These are phyloP conservation scores for Sporormia fimetaria DNA, from an alignment of 495 filamentous ascomycete genomes.

Conservation along the genomic window DNA sequence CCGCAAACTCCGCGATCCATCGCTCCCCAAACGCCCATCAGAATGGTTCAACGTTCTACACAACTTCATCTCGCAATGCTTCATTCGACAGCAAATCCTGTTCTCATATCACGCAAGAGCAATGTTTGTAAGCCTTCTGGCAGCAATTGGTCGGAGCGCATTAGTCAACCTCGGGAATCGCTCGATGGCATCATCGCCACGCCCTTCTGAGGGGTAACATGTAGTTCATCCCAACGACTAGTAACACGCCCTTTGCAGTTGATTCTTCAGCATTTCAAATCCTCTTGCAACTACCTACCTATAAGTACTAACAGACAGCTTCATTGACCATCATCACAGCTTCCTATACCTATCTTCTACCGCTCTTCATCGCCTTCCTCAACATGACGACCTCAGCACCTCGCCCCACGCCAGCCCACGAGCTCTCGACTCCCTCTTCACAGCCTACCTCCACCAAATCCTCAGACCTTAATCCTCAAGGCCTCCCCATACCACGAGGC, in stretches of 20 bases:
- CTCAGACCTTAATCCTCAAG: constrained; percentile 17
- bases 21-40: no score
- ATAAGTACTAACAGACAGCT: neutral
- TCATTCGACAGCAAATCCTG: no score
- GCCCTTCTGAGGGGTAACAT: constrained; percentile 6
- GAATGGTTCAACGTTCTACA: no score
- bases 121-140: no score
- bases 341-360: neutral
- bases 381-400: constrained; percentile 30
- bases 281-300: constrained; percentile 1
- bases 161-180: constrained; percentile 24
- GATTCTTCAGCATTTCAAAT: constrained; percentile 17
- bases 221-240: neutral
- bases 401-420: constrained; percentile 25
- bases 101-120: no score
- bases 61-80: no score
- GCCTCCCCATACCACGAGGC: constrained; percentile 47
- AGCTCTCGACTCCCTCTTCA: constrained; percentile 18
- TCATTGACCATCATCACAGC: neutral
- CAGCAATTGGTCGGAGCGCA: no score
- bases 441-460: constrained; percentile 4
- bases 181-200: constrained; percentile 22
- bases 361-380: no score
- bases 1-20: no score
- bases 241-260: constrained; percentile 3